Evolutionary conservation across 1,139 yeast species (phyloP).

Genomic region (Kodamaea sp.): DNA sequence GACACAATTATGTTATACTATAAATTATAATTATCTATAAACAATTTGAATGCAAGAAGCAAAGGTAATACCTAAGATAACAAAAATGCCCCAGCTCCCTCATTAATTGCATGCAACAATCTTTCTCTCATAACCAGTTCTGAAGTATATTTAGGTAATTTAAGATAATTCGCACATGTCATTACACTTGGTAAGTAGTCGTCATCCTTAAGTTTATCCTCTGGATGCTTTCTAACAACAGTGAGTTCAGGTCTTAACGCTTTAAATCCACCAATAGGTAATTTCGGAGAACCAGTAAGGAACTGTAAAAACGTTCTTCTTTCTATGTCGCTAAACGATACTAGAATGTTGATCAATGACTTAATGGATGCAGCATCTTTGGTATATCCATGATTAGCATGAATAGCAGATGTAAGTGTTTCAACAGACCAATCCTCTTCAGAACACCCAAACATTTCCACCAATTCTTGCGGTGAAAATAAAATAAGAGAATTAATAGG

Average conservation of each 20-base stretch:
- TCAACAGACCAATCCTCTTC: conserved; percentile 85
- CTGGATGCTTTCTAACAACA: conserved; percentile 78
- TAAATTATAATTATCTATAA: background rate
- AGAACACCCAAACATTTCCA: conserved; percentile 58
- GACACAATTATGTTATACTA: background rate
- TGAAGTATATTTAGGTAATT: conserved; percentile 77
- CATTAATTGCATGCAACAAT: conserved; percentile 68
- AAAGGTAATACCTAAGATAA: conserved; percentile 62
- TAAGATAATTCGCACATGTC: conserved; percentile 96
- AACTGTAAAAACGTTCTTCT: conserved; percentile 79
- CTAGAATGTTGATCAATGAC: conserved; percentile 57
- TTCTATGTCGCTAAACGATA: conserved; percentile 48
- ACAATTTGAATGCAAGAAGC: conserved; percentile 3
- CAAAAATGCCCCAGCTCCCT: conserved; percentile 87
- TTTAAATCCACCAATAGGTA: conserved; percentile 93
- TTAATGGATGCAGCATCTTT: conserved; percentile 65
- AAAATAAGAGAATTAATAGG: conserved; percentile 71
- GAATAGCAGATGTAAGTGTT: conserved; percentile 56
- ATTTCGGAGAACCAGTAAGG: conserved; percentile 87
- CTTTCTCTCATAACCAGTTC: conserved; percentile 56
- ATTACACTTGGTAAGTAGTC: conserved; percentile 92
- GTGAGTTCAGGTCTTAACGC: conserved; percentile 79
- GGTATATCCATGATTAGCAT: conserved; percentile 89
- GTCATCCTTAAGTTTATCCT: conserved; percentile 64
- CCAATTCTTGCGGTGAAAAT: conserved; percentile 71